Conservation (phyloP, 2,329 filamentous ascomycete genomes). For the Fusarium albosuccineum region DNA sequence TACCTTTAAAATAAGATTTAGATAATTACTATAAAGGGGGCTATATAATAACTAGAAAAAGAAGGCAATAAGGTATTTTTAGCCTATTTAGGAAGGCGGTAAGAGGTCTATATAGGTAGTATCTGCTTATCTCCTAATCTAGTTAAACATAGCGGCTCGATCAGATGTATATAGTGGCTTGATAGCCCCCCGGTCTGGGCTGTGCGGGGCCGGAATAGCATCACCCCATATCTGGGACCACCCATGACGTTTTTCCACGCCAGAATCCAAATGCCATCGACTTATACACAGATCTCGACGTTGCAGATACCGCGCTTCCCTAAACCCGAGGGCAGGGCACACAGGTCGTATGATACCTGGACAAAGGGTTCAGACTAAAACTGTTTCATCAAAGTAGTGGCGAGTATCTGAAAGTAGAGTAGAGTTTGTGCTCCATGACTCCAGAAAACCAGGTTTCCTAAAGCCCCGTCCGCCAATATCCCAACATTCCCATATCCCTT, state of each 20-base stretch:
- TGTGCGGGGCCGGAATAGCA: conserved; percentile 19
- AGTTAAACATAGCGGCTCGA: too few relatives aligned
- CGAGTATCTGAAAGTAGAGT: conserved; percentile 35
- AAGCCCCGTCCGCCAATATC: conserved; percentile 6
- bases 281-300: background rate
- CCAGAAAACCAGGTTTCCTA: conserved; percentile 14
- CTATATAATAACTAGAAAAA: too few relatives aligned
- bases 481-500: background rate
- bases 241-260: conserved; percentile 4
- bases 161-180: too few relatives aligned
- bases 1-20: too few relatives aligned
- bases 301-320: background rate
- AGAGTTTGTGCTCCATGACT: conserved; percentile 35
- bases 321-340: background rate
- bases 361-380: conserved; percentile 3
- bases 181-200: background rate
- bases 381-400: conserved; percentile 19
- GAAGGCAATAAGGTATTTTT: too few relatives aligned
- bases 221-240: conserved; percentile 29
- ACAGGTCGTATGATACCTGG: conserved; percentile 15
- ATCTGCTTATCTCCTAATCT: too few relatives aligned
- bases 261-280: conserved; percentile 4
- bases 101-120: too few relatives aligned
- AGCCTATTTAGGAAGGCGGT: too few relatives aligned
- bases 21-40: too few relatives aligned